Evolutionary conservation across 78 protist genomes (phyloP), one percentile per base, ranked within the genome.

Genomic region (Tieghemostelium lacteum): DNA sequence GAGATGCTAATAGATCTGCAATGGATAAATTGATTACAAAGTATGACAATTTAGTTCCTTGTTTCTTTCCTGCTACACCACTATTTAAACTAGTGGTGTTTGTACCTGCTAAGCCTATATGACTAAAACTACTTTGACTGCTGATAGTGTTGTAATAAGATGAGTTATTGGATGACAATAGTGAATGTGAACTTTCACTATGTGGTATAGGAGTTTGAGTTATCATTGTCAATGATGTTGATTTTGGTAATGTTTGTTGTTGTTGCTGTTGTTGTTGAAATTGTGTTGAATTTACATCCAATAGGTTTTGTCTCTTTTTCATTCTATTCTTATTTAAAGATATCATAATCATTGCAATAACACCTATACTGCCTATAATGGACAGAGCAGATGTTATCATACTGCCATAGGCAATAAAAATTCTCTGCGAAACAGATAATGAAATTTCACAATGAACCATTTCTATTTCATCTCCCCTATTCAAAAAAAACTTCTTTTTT

Each of bases 21-120:
- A 69, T 69, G 36, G 75, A 37, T 42, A 69, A 28, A 69, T 69
- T 64, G 3, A 64, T 64, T 36, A 64, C 36, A 36, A 64, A 64
- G n/a, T 64, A 50, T 22, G 72, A 64, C 7, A 64, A 42, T 64
- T 64, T 64, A 3, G 72, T 64, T 64, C n/a, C 36, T 64, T 64
- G 72, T 28, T 45, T 6, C n/a, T 45, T 45, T 45, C 52, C 52
- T 45, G 7, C 16, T 20, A 6, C 17, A 14, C 16, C 5, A n/a
- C n/a, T 4, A 57, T 19, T 19, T 6, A 57, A 14, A 20, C 17
- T n/a, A 22, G 17, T 22, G 63, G 17, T 57, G 6, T 57, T 57
- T 57, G 7, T 24, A 42, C 6, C 45, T 19, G 42, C 40, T 40
- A 14, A 40, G 22, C 8, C 34, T 24, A 28, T 7, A 39, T 65